Percentiles rank a stretch among this genome's conserved stretches.
These are phyloP conservation scores for Cardiospermum halicacabum DNA, from an alignment of 345 rosid species.

Conservation along the genomic window DNA sequence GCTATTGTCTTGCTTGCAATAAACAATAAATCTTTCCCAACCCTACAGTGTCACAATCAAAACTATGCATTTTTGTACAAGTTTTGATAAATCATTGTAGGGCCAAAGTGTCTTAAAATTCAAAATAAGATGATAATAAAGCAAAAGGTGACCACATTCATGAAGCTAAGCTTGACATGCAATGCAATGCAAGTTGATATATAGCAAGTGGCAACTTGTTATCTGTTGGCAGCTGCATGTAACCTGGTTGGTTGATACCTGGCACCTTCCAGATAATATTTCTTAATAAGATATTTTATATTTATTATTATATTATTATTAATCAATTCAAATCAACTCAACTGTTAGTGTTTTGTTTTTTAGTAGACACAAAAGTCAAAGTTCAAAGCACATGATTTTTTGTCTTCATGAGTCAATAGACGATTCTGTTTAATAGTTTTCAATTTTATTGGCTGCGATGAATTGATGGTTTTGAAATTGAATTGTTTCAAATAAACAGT, in stretches of 20 bases:
- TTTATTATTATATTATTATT: no score
- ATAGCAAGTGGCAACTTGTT: not conserved
- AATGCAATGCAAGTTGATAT: not conserved
- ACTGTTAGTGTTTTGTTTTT: not conserved
- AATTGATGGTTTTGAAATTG: no score
- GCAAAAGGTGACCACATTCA: not conserved
- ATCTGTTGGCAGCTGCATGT: not conserved
- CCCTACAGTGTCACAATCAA: no score
- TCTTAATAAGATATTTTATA: not conserved
- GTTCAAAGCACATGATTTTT: conserved; percentile 11
- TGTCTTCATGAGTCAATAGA: not conserved
- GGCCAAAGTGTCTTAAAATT: no score
- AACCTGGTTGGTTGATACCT: not conserved
- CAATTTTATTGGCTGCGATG: no score
- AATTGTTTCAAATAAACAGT: no score
- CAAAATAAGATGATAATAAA: not conserved
- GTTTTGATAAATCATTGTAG: no score
- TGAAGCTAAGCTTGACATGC: not conserved
- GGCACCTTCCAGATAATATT: not conserved
- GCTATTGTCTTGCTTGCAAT: no score
- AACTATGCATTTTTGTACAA: no score
- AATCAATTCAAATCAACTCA: no score
- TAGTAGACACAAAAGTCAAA: not conserved
- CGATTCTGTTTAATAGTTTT: not conserved
- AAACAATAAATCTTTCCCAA: no score